Conservation (phyloP, 2,329 filamentous ascomycete species). For the Calonectria pauciramosa region DNA sequence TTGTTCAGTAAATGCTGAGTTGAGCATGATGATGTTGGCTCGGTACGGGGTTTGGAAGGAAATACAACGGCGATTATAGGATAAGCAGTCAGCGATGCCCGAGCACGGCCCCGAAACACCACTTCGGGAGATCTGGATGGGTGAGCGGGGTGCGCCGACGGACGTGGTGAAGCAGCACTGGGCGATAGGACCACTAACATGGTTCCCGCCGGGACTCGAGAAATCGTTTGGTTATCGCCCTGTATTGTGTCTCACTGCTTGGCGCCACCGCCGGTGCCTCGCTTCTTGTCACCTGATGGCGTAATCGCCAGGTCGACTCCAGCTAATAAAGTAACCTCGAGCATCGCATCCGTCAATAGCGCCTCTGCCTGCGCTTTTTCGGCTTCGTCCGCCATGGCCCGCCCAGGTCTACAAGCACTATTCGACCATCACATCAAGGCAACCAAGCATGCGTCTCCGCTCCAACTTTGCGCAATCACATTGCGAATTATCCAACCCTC, state of each 20-base stretch:
- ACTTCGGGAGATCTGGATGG: not conserved
- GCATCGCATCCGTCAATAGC: not conserved
- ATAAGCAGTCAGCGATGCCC: not conserved
- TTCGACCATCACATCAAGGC: not conserved
- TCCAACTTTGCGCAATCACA: constrained; percentile 23
- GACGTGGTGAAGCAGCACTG: not conserved
- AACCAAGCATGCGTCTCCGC: constrained; percentile 29
- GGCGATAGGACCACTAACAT: constrained; percentile 12
- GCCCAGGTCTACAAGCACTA: not conserved
- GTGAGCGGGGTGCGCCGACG: not conserved
- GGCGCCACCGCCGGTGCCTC: constrained; percentile 24
- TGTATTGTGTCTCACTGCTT: constrained; percentile 23
- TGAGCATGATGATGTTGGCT: not conserved
- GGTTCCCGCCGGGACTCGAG: constrained; percentile 9
- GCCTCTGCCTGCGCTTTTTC: not conserved
- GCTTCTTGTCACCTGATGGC: constrained; percentile 2
- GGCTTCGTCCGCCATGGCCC: constrained; percentile 26
- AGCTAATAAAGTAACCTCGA: constrained; percentile 10
- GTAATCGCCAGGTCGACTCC: not conserved
- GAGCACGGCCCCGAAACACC: not conserved
- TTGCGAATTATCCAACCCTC: constrained; percentile 12
- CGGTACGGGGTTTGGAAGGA: not conserved
- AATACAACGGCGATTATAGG: not conserved
- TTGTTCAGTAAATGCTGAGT: not conserved
- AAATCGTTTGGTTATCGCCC: not conserved